Conservation (phyloP, 192 early-diverging fungal genomes). For the Kickxella alabastrina region DNA sequence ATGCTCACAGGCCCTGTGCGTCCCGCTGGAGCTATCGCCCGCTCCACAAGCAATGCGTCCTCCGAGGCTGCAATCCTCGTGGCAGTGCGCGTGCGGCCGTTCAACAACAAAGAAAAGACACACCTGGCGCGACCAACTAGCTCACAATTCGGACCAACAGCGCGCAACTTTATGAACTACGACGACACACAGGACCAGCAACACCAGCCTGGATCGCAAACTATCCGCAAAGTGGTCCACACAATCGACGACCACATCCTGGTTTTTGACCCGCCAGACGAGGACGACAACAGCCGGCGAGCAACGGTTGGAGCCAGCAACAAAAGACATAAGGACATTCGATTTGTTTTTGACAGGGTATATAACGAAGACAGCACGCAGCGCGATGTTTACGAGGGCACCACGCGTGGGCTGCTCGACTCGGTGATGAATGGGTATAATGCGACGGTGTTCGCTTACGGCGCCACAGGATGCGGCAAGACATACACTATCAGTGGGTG, state of each 20-base stretch:
- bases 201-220: constrained; percentile 3
- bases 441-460: constrained; percentile 89
- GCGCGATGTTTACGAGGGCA: constrained; percentile 65
- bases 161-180: constrained; percentile 43
- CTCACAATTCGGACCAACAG: constrained; percentile 48
- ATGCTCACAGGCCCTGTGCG: neutral
- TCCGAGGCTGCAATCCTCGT: constrained; percentile 46
- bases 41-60: neutral
- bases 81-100: constrained; percentile 59
- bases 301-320: constrained; percentile 52
- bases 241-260: constrained; percentile 64
- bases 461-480: constrained; percentile 80
- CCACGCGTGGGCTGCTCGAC: constrained; percentile 64
- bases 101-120: constrained; percentile 53
- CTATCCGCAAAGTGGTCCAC: constrained; percentile 57
- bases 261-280: constrained; percentile 72
- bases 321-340: constrained; percentile 65
- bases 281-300: constrained; percentile 46
- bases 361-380: constrained; percentile 70
- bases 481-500: constrained; percentile 80
- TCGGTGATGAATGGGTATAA: constrained; percentile 77
- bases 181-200: constrained; percentile 16
- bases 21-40: too few species aligned
- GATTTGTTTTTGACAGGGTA: constrained; percentile 73
- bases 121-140: constrained; percentile 33